Evolutionary conservation across 352 stramenopile genomes (phyloP).

Genomic region (Pythium scleroteichum): DNA sequence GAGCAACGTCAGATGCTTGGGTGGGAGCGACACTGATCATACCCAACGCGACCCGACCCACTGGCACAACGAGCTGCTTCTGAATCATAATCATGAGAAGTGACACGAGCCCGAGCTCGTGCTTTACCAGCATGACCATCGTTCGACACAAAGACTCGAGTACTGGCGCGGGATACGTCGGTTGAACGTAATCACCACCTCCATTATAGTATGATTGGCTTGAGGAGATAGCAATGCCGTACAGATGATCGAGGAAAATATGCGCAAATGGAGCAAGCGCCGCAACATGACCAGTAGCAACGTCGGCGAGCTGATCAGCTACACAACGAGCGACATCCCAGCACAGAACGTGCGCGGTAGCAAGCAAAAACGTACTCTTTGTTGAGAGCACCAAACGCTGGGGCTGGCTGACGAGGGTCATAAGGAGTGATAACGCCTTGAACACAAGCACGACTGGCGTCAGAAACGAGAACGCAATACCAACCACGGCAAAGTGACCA

Average conservation of each 20-base stretch:
- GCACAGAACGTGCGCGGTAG: slow-evolving; percentile 24
- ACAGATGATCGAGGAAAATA: slow-evolving; percentile 77
- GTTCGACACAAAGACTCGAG: slow-evolving; percentile 69
- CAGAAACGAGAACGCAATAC: no score
- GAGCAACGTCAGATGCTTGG: slow-evolving; percentile 30
- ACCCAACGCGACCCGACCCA: slow-evolving; percentile 8
- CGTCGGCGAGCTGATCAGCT: slow-evolving; percentile 41
- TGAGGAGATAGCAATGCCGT: slow-evolving; percentile 54
- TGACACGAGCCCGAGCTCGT: slow-evolving; percentile 67
- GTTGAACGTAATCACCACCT: slow-evolving; percentile 4
- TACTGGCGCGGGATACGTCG: slow-evolving; percentile 56
- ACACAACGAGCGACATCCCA: slow-evolving; percentile 71
- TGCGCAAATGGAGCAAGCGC: slow-evolving; percentile 61
- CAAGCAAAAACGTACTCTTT: background rate
- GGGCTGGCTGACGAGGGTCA: slow-evolving; percentile 71
- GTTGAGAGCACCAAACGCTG: slow-evolving; percentile 46
- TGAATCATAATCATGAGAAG: slow-evolving; percentile 87
- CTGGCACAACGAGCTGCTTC: slow-evolving; percentile 67
- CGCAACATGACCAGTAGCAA: slow-evolving; percentile 40
- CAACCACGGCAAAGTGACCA: background rate
- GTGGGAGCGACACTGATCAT: slow-evolving; percentile 5
- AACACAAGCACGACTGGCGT: background rate
- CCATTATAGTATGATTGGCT: slow-evolving; percentile 5
- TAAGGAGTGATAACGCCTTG: slow-evolving; percentile 69
- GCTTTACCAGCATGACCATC: slow-evolving; percentile 65